phyloP scores from a whole-genome alignment of 495 filamentous ascomycete species.

The Trichoderma reesei region DNA sequence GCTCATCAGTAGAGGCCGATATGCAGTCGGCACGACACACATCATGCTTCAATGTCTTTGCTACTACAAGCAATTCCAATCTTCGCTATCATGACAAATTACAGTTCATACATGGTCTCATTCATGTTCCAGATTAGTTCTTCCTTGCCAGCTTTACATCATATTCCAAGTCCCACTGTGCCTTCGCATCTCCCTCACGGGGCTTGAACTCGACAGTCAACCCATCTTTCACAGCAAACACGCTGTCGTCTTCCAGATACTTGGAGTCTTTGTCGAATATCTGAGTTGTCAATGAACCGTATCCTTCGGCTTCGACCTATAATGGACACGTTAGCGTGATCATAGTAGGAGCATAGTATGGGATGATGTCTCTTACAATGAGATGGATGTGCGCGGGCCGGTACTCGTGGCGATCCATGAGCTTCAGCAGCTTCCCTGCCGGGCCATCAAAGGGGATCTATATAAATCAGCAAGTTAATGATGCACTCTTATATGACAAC shows the following conservation, averaged over 20 bases:
- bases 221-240: conserved; percentile 71
- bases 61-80: no score
- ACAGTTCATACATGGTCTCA: no score
- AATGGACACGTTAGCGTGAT: not conserved
- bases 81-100: not conserved
- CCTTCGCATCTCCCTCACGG: conserved; percentile 48
- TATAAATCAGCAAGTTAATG: not conserved
- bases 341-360: not conserved
- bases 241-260: conserved; percentile 55
- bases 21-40: no score
- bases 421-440: conserved; percentile 37
- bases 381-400: conserved; percentile 75
- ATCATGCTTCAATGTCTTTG: no score
- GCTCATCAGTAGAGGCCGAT: no score
- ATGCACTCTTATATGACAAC: no score
- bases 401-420: conserved; percentile 60
- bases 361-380: conserved; percentile 25
- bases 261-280: conserved; percentile 59
- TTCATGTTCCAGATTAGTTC: not conserved
- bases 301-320: conserved; percentile 23
- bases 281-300: conserved; percentile 56
- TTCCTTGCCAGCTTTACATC: conserved; percentile 36
- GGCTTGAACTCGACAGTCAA: conserved; percentile 57
- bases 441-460: conserved; percentile 55
- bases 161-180: conserved; percentile 49